Conservation (phyloP, 495 filamentous ascomycete genomes). For the Penicillium coprophilum region DNA sequence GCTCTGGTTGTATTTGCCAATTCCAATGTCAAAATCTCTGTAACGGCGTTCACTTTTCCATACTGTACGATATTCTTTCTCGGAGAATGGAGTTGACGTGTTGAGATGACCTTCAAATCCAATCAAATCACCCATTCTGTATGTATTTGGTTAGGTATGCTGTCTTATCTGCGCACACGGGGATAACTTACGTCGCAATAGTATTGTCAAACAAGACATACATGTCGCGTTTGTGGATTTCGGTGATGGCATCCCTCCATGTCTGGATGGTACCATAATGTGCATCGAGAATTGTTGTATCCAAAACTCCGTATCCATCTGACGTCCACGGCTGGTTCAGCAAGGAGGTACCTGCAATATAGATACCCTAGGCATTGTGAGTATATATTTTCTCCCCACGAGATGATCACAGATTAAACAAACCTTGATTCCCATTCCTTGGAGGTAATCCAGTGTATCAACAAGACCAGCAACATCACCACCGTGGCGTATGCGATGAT, state of each 20-base stretch:
- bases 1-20: constrained; percentile 50
- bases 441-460: constrained; percentile 68
- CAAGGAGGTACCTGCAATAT: constrained; percentile 65
- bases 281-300: constrained; percentile 67
- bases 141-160: background rate
- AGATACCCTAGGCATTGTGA: constrained; percentile 50
- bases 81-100: constrained; percentile 57
- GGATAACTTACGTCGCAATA: constrained; percentile 58
- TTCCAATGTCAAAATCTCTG: constrained; percentile 60
- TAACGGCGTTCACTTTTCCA: constrained; percentile 61
- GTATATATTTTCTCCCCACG: background rate
- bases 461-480: constrained; percentile 65
- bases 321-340: constrained; percentile 71
- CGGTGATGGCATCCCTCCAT: constrained; percentile 63
- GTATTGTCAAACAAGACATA: constrained; percentile 73
- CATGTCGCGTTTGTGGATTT: constrained; percentile 66
- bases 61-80: constrained; percentile 53
- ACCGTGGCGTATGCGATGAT: constrained; percentile 67
- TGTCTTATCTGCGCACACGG: background rate
- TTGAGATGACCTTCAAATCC: constrained; percentile 69
- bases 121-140: constrained; percentile 62
- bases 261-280: constrained; percentile 62
- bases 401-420: constrained; percentile 3
- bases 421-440: constrained; percentile 73
- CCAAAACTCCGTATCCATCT: constrained; percentile 65